phyloP scores from a whole-genome alignment of 2,329 filamentous ascomycete genomes.

The Aspergillus carbonarius region DNA sequence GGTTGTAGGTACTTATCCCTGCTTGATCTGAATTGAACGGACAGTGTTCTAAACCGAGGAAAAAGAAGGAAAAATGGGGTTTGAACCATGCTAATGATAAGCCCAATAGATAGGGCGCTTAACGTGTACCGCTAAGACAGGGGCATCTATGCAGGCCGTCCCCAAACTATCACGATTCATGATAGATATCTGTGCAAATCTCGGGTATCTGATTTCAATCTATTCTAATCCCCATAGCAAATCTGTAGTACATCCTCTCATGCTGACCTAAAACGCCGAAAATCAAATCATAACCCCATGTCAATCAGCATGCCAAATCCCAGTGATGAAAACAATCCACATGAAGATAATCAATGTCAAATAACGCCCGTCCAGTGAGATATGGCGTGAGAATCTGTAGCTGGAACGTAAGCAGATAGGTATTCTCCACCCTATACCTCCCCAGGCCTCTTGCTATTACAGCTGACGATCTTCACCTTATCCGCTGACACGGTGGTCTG shows the following conservation, averaged over 20 bases:
- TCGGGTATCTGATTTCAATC: constrained; percentile 8
- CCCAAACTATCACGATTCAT: too few species aligned
- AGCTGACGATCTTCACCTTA: constrained; percentile 97
- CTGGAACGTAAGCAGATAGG: background rate
- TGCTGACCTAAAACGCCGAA: constrained; percentile 13
- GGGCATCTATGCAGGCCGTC: background rate
- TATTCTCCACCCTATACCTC: constrained; percentile 40
- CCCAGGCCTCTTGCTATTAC: constrained; percentile 80
- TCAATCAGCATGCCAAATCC: background rate
- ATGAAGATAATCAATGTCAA: background rate
- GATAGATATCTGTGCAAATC: background rate
- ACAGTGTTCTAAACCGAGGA: too few species aligned
- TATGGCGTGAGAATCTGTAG: background rate
- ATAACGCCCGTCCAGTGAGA: constrained; percentile 13
- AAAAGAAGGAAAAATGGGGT: too few species aligned
- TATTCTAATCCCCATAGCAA: background rate
- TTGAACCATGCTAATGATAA: too few species aligned
- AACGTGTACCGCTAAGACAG: too few species aligned
- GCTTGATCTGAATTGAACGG: too few species aligned
- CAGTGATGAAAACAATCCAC: background rate
- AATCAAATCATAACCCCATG: background rate
- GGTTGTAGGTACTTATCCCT: too few species aligned
- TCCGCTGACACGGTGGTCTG: constrained; percentile 74
- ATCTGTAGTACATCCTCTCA: background rate
- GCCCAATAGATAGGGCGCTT: too few species aligned